These are phyloP conservation scores for Cyamopsis tetragonoloba DNA, from an alignment of 306 rosid genomes.

Conservation along the genomic window DNA sequence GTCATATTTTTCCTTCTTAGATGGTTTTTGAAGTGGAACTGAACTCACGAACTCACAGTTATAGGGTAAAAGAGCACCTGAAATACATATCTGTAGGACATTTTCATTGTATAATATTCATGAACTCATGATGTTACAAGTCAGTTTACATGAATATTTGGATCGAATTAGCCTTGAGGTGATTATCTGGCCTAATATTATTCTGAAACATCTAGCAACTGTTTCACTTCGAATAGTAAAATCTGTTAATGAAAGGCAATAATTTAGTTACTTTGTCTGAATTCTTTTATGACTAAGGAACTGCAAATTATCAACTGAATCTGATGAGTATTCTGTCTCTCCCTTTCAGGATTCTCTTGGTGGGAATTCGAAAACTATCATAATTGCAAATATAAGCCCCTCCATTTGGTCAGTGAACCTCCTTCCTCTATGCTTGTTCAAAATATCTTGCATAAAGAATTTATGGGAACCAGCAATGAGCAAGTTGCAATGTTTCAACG, in stretches of 20 bases:
- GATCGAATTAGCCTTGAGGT: constrained; percentile 6
- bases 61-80: constrained; percentile 1
- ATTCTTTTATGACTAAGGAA: not conserved
- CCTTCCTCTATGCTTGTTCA: constrained; percentile 14
- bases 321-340: constrained; percentile 19
- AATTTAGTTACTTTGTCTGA: not conserved
- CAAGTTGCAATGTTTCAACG: not conserved
- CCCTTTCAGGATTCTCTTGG: constrained; percentile 92
- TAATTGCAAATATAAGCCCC: constrained; percentile 92
- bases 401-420: constrained; percentile 70
- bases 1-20: not conserved
- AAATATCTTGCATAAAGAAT: constrained; percentile 1
- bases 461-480: not conserved
- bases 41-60: not conserved
- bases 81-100: not conserved
- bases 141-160: not conserved
- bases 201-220: not conserved
- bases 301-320: constrained; percentile 2
- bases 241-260: not conserved
- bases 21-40: not conserved
- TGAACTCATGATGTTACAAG: not conserved
- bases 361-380: constrained; percentile 87
- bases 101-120: not conserved
- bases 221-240: not conserved
- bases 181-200: constrained; percentile 2